Percentiles rank a stretch among this genome's conserved stretches.
Conservation (phyloP, 1,284 basidiomycete genomes). For the Thelephora terrestris region DNA sequence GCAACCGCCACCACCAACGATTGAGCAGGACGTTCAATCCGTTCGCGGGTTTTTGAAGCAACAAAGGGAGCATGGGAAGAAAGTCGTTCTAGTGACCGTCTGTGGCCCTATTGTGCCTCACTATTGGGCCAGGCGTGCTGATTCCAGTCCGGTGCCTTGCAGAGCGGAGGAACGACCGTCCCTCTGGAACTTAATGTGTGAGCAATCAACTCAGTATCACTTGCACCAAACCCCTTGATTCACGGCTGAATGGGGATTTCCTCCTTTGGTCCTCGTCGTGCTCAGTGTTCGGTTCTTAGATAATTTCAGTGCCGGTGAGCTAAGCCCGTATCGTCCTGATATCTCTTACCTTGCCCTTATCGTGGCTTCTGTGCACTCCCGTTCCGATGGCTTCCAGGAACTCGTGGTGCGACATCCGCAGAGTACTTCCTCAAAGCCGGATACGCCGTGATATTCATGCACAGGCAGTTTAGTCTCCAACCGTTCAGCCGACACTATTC, state of each 20-base stretch:
- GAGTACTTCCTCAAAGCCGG: conserved; percentile 92
- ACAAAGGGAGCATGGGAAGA: conserved; percentile 54
- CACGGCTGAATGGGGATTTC: background rate
- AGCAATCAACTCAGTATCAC: conserved; percentile 28
- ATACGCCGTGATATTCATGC: conserved; percentile 98
- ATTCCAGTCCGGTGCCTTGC: conserved; percentile 6
- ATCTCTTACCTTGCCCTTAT: background rate
- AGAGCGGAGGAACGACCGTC: conserved; percentile 95
- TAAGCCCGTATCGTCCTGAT: background rate
- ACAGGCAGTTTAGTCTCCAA: conserved; percentile 92
- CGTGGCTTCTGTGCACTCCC: background rate
- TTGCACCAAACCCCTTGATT: too few species aligned
- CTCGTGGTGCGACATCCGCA: conserved; percentile 92
- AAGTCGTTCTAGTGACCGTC: conserved; percentile 91
- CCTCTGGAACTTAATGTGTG: conserved; percentile 95
- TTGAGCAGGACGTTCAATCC: conserved; percentile 53
- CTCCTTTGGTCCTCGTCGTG: conserved; percentile 9
- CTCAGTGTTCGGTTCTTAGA: conserved; percentile 92
- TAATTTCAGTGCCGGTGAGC: conserved; percentile 92
- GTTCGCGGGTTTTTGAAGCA: conserved; percentile 66
- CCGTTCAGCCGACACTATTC: conserved; percentile 97
- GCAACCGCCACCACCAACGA: conserved; percentile 61
- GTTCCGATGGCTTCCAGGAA: conserved; percentile 41
- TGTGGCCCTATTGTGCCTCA: conserved; percentile 21
- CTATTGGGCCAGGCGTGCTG: conserved; percentile 5